Conservation (phyloP, 2,329 filamentous ascomycete species). For the Stachybotrys chartarum region DNA sequence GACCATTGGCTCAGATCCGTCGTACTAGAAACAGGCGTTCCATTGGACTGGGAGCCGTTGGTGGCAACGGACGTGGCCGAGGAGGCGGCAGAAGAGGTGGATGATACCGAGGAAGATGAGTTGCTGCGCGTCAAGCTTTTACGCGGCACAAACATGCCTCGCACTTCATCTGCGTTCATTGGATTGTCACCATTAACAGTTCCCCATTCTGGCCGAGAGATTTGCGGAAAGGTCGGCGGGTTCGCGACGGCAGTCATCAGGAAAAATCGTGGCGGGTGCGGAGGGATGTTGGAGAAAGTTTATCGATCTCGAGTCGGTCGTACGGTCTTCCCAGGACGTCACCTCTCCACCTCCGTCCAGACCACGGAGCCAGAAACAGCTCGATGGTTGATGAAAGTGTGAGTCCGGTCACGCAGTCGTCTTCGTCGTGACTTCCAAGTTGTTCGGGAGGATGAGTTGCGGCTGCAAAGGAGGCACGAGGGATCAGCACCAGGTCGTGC, state of each 20-base stretch:
- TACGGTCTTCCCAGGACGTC: background rate
- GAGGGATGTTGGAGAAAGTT: constrained; percentile 9
- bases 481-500: background rate
- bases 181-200: constrained; percentile 53
- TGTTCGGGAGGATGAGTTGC: background rate
- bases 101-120: constrained; percentile 88
- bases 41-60: constrained; percentile 55
- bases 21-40: constrained; percentile 38
- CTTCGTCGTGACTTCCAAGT: background rate
- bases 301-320: background rate
- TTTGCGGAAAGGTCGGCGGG: constrained; percentile 55
- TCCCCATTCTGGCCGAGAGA: constrained; percentile 59
- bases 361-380: background rate
- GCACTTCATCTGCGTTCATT: constrained; percentile 77
- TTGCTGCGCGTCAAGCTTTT: constrained; percentile 82
- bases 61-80: constrained; percentile 58
- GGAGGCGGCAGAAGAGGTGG: constrained; percentile 58
- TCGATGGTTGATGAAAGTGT: background rate
- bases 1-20: constrained; percentile 46
- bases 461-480: background rate
- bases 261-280: constrained; percentile 19
- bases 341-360: background rate
- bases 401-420: background rate
- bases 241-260: constrained; percentile 64
- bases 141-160: constrained; percentile 83